Evolutionary conservation across 2,329 filamentous ascomycete species (phyloP).

Genomic region (Calcarisporium arbuscula): DNA sequence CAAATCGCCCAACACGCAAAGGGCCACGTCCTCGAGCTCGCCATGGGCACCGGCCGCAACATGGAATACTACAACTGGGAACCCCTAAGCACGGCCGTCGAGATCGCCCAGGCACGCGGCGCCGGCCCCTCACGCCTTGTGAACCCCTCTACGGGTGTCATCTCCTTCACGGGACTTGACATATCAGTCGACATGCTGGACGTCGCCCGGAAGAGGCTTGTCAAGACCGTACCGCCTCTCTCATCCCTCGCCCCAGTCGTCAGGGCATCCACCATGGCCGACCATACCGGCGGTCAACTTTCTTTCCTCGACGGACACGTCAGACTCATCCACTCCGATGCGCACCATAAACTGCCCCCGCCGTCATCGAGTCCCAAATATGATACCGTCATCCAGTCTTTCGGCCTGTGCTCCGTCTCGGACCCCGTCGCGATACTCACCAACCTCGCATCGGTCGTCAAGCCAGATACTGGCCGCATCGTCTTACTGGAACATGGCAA

Average conservation of each 20-base stretch:
- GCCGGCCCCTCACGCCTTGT: slow-evolving; percentile 5
- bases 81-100: slow-evolving; percentile 22
- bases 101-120: slow-evolving; percentile 9
- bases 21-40: slow-evolving; percentile 57
- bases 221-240: slow-evolving; percentile 34
- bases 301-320: slow-evolving; percentile 35
- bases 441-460: slow-evolving; percentile 45
- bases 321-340: slow-evolving; percentile 44
- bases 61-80: slow-evolving; percentile 53
- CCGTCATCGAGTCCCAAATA: slow-evolving; percentile 40
- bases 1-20: slow-evolving; percentile 39
- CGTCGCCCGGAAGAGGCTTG: slow-evolving; percentile 48
- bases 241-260: slow-evolving; percentile 23
- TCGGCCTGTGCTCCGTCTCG: slow-evolving; percentile 57
- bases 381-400: slow-evolving; percentile 59
- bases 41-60: slow-evolving; percentile 58
- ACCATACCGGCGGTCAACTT: slow-evolving; percentile 28
- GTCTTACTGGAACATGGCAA: slow-evolving; percentile 58
- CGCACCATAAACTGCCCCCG: slow-evolving; percentile 35
- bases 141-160: slow-evolving; percentile 28
- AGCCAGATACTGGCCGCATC: slow-evolving; percentile 51
- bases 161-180: slow-evolving; percentile 56
- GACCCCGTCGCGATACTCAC: slow-evolving; percentile 48
- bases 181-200: slow-evolving; percentile 55
- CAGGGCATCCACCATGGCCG: slow-evolving; percentile 24